Evolutionary conservation across 805 yeast genomes (phyloP), one percentile per base, ranked within the genome.

Genomic region (Barnettozyma sucrosica): DNA sequence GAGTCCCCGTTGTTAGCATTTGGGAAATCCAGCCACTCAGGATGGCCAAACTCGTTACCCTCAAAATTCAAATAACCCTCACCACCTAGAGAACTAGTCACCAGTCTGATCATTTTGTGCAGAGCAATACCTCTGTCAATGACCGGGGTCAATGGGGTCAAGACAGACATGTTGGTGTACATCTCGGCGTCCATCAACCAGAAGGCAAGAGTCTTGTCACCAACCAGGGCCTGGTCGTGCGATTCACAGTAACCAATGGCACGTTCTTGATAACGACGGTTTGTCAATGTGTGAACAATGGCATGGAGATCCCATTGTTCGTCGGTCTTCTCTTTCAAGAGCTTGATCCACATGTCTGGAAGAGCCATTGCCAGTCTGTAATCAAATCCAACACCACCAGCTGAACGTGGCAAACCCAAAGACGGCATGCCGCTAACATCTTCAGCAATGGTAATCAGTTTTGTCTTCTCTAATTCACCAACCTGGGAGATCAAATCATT

Each of bases 151-250:
- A 84, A 70, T 46, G 82, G 86, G 1, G 88, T 70, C 40, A 90
- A 61, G 2, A 74, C 74, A 14, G 95, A 83, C 99, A 92, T 92
- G 67, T 89, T 82, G 32, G 97, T 92, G 67, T 92, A 92, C 98
- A 92, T 90, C 55, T 90, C 96, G 53, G 92, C 89, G 68, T 92
- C 99, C 98, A 92, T 92, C 48, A 92, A 75, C 99, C 99, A 93
- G 63, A 92, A 92, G 1, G 98, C 98, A 50, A 92, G 69, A 3
- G 97, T 88, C 65, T 92, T 92, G 65, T 92, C 99, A 45, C 99
- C 99, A 20, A 92, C 99, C 47, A 92, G 74, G 7, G 98, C 98
- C 70, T 92, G 99, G 64, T 92, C 99, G 63, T 92, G 99, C 14
- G 95, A 84, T 68, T 92, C 99, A 53, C 95, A 86, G 62, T 92